These are phyloP conservation scores for Aspergillus viridinutans DNA, from an alignment of 2,329 filamentous ascomycete species.

Conservation along the genomic window DNA sequence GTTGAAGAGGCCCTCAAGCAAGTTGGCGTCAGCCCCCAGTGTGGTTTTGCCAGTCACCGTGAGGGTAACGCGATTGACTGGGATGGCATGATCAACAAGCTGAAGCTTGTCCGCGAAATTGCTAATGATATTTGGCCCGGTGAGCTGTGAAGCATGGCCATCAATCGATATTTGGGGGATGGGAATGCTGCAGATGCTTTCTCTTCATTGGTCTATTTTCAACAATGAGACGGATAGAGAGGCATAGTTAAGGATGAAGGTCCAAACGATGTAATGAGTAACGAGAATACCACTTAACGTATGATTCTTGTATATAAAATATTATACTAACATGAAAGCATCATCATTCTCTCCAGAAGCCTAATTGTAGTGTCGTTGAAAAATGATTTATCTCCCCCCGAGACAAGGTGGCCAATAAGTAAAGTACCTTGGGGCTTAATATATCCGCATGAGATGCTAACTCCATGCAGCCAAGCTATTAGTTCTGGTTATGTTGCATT, in stretches of 20 bases:
- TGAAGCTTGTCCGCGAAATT: constrained; percentile 65
- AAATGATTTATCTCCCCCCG: no score
- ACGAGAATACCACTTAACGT: constrained; percentile 16
- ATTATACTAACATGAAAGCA: background rate
- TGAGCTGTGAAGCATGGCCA: constrained; percentile 37
- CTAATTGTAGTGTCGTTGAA: background rate
- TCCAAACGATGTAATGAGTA: constrained; percentile 11
- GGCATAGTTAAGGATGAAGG: constrained; percentile 7
- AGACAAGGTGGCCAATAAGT: no score
- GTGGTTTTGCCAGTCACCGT: constrained; percentile 70
- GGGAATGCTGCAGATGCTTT: constrained; percentile 6
- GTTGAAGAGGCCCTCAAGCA: constrained; percentile 65
- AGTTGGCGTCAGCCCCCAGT: constrained; percentile 66
- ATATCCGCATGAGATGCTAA: background rate
- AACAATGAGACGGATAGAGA: constrained; percentile 5
- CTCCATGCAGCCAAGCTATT: background rate
- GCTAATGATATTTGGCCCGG: constrained; percentile 69
- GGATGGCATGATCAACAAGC: constrained; percentile 69
- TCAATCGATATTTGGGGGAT: constrained; percentile 5
- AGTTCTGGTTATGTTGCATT: background rate
- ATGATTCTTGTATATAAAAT: constrained; percentile 14
- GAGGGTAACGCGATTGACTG: constrained; percentile 65
- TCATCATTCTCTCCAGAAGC: background rate
- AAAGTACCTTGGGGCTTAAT: background rate
- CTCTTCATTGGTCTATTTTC: constrained; percentile 5